Base-by-base conservation (phyloP, 2,329 filamentous ascomycete species). In the Talaromyces sp. region DNA sequence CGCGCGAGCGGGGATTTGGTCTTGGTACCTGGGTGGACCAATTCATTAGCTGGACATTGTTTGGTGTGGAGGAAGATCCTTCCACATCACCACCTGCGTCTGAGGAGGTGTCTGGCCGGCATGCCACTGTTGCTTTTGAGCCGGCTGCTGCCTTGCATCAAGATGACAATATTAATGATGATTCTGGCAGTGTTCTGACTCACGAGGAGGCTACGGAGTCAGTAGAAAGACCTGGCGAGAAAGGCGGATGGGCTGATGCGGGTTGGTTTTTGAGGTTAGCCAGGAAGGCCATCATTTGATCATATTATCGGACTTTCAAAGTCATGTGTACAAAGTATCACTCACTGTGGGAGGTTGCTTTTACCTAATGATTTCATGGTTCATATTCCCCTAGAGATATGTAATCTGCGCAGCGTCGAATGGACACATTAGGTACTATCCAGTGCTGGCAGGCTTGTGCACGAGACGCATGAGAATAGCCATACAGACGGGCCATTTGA, bases 251-350 rank as follows among this genome's bases (percentile, higher is more conserved):
- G 84, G 78, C 82, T 64, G 84, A 86, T 74, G 83, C 82, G 35
- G 79, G 80, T 33, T 86, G 84, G 84, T 69, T 86, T 63, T 71
- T 86, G 63, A 81, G 82, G 57, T 79, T 84, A 46, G 82, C 84
- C 58, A 76, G 70, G 63, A 72, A 69, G 55, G 70, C 73, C n/a
- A 65, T 63, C 40, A 33, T 60, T 18, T 63, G 33, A 46, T 54
- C 35, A 18, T 31, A 12, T 39, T 35, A 16, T 52, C 6, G 25
- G 7, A 14, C 35, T 11, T 33, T 54, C 39, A 6, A 18, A 35
- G 31, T n/a, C 12, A 23, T 39, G 9, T 52, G 50, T 35, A 35
- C 50, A 54, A n/a, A 14, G 7, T 21, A 14, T 37, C 31, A 21
- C 31, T 35, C 23, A 14, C 8, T 35, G 18, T 14, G 9, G 48